Base-by-base conservation (phyloP, 1,139 yeast species). In the Geotrichum klebahnii region DNA sequence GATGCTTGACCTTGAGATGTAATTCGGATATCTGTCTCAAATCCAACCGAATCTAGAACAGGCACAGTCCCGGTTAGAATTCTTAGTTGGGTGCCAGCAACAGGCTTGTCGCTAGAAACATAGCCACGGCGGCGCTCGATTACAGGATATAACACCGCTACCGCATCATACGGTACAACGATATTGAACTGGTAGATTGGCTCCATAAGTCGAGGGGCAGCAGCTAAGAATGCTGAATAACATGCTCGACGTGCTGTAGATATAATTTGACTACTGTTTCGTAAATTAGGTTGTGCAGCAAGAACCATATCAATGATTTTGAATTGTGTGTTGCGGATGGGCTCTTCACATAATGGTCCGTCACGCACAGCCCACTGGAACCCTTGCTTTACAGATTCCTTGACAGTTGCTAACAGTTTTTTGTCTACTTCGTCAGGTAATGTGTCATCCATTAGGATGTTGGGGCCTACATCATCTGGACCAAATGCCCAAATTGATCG, bases 321-420 rank as follows among this genome's bases (percentile, higher is more conserved):
- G 67, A 92, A 88, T 57, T 79, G 81, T 3, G 84, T 80, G 51
- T 81, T 78, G 51, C 87, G 71, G 2, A 94, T 75, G 0, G 87
- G 84, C 62, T 89, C 97, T 54, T 85, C 95, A 56, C 95, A 82
- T 24, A 94, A 69, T 0, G 98, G 98, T 0, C 98, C 98, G 60
- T 88, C 96, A 51, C 80, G 74, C 0, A 79, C 74, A 8, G 85
- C 82, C 95, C 96, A 87, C 59, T 78, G 77, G 67, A 90, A 92
- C 0, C 97, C 98, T 57, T 82, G 81, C 4, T 73, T 68, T 0
- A 92, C 74, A 1, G 80, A 70, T 3, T 77, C 80, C 55, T 79
- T 81, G 22, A 77, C 71, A 0, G 72, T 53, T 2, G 61, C 57
- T 20, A 88, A 63, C n/a, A 72, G 53, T 16, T 67, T 67, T 60